Evolutionary conservation across 1,284 basidiomycete species (phyloP), one percentile per base, ranked within the genome.

Genomic region (Laetiporus sulphureus): DNA sequence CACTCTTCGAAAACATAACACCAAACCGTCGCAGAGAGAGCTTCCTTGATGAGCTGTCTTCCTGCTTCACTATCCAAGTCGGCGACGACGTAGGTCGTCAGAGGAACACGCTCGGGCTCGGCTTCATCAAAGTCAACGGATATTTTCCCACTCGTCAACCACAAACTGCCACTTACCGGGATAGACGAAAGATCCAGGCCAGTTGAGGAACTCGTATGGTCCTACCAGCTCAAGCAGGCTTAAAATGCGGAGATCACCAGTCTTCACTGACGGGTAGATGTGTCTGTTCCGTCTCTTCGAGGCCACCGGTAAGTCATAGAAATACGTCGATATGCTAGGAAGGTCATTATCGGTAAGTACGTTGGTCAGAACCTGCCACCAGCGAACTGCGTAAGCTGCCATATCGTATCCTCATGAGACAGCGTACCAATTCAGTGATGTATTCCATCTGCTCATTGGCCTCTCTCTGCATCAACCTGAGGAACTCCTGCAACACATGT

Each of bases 251-350:
- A 84, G 54, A 10, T 62, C 63, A 5, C 66, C 68, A 2, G 61
- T 54, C 13, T 70, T 63, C 19, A 62, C 55, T 3, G 72, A 62
- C 1, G 79, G 73, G 51, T 77, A 77, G 41, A 92, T 79, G 49
- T 83, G 77, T 20, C 63, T 65, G 58, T 91, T 96, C 12, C 95
- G 69, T 19, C 83, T 72, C 43, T 69, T 67, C 32, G 73, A 69
- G 0, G 89, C 80, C 0, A 74, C 75, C 0, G 91, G 86, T 2
- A 92, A 73, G 56, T 96, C 90, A 59, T 96, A 98, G 66, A 97
- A 97, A 63, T 84, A 90, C 4, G 73, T 84, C 10, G 78, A 65
- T 36, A 92, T 71, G 16, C 65, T 60, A 3, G 62, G 66, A 6
- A 63, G 58, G 41, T 77, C 68, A 1, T 69, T 68, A 33, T 90